These are phyloP conservation scores for Phialemonium atrogriseum DNA, from an alignment of 2,329 filamentous ascomycete genomes.

Conservation along the genomic window DNA sequence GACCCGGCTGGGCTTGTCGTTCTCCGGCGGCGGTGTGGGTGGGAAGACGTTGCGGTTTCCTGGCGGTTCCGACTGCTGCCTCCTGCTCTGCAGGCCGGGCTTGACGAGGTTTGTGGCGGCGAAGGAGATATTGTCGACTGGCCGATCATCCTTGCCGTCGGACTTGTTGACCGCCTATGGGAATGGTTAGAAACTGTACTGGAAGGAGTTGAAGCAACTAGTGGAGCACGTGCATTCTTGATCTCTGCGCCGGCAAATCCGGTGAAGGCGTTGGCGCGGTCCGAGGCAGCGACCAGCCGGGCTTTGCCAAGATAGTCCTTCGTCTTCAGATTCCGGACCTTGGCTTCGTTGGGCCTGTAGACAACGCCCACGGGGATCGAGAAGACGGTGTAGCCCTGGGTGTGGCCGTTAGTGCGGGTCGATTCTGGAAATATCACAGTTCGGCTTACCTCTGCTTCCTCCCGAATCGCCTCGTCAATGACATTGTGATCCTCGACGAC, in stretches of 20 bases:
- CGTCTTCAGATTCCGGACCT: constrained; percentile 95
- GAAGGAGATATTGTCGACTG: constrained; percentile 77
- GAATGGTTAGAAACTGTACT: not conserved
- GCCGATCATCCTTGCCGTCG: constrained; percentile 67
- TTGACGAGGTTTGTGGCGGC: constrained; percentile 91
- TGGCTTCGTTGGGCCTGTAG: constrained; percentile 92
- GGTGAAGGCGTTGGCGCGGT: constrained; percentile 71
- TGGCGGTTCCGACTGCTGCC: constrained; percentile 80
- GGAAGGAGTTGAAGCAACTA: constrained; percentile 2
- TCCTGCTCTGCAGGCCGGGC: constrained; percentile 68
- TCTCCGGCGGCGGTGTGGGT: constrained; percentile 95
- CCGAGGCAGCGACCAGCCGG: constrained; percentile 81
- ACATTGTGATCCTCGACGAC: constrained; percentile 94
- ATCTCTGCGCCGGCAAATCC: constrained; percentile 74
- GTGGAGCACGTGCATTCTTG: constrained; percentile 58
- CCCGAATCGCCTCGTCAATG: constrained; percentile 91
- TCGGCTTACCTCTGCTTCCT: constrained; percentile 72
- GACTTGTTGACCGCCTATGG: constrained; percentile 36
- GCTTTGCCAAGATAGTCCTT: constrained; percentile 98
- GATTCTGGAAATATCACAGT: too few relatives aligned
- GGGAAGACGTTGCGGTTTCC: constrained; percentile 77
- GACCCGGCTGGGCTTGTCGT: constrained; percentile 51
- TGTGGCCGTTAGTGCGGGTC: too few relatives aligned
- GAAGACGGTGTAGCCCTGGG: constrained; percentile 94
- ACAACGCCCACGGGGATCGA: constrained; percentile 94